Percentiles rank a stretch among this genome's conserved stretches.
Evolutionary conservation across 306 rosid species (phyloP).

Genomic region (Cicer pinnatifidum): DNA sequence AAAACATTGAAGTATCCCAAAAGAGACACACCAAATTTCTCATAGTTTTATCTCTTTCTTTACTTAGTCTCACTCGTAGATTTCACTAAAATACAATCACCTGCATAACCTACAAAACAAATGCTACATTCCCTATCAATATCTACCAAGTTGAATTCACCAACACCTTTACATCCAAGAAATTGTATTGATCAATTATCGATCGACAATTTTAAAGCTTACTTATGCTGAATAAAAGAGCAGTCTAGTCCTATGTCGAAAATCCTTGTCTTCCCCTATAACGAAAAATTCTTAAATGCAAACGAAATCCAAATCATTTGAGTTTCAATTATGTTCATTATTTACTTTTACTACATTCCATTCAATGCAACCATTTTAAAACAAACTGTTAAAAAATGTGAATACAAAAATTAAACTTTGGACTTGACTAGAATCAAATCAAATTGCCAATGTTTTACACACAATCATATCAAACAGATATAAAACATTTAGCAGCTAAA

Average conservation of each 20-base stretch:
- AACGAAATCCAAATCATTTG: not conserved
- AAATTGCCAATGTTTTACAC: not conserved
- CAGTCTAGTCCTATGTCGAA: too few species aligned
- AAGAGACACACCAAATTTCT: not conserved
- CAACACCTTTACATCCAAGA: too few species aligned
- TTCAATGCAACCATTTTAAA: conserved; percentile 1
- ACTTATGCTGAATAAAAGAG: too few species aligned
- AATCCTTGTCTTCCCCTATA: not conserved
- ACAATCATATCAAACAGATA: not conserved
- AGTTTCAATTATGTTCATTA: conserved; percentile 22
- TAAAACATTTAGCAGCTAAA: conserved; percentile 24
- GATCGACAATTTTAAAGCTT: too few species aligned
- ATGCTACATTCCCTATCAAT: not conserved
- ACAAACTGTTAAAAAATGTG: not conserved
- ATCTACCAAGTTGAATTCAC: not conserved
- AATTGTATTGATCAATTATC: too few species aligned
- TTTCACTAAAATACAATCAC: not conserved
- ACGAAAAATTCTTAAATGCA: not conserved
- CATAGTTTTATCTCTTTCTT: conserved; percentile 24
- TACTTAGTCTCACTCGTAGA: not conserved
- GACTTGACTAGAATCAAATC: conserved; percentile 17
- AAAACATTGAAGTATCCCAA: conserved; percentile 26
- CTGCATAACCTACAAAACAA: conserved; percentile 5
- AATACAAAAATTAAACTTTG: not conserved
- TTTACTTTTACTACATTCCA: not conserved